Evolutionary conservation across 1,284 basidiomycete genomes (phyloP), one percentile per base, ranked within the genome.

Genomic region (Coriolopsis trogii): DNA sequence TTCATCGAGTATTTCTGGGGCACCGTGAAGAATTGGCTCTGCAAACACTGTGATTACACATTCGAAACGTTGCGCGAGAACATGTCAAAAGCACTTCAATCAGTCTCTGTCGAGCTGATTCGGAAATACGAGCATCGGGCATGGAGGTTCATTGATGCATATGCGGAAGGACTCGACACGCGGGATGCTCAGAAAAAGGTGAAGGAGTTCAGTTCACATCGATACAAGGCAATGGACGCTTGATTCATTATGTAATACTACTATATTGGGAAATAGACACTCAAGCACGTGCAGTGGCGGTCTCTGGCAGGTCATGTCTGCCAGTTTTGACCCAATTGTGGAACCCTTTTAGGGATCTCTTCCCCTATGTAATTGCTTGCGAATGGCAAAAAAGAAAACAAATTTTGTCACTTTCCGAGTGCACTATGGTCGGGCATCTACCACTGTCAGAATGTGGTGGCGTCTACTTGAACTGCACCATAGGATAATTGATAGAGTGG

Each of bases 1-100:
- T 47, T 52, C 15, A 62, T 63, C 16, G 56, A 63, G 28, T 47
- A 40, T 15, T 70, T 68, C 49, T 70, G 69, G 68, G 70, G 68
- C 6, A 55, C 60, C 4, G 63, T 67, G 20, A 70, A 72, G 51
- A 46, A 51, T 16, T 64, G 55, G 30, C 55, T 63, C 6, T 51
- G 59, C 4, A 57, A 65, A 20, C 24, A 62, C 38, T 63, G 61
- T 38, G 61, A 70, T 57, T 61, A 65, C 41, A 59, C 53, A 13
- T 67, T 63, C 50, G 37, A 49, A 2, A 63, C 60, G 1, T 55
- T 70, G 4, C 49, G 62, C 37, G 46, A 34, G 7, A 62, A 65
- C 46, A 41, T 67, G 31, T 55, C 54, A 12, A 46, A 37, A 0
- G 59, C 65, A 13, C 30, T 69, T 25, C 48, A 38, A 3, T 63